phyloP scores from a whole-genome alignment of 2,329 filamentous ascomycete species.

The Epichloe hybrida region DNA sequence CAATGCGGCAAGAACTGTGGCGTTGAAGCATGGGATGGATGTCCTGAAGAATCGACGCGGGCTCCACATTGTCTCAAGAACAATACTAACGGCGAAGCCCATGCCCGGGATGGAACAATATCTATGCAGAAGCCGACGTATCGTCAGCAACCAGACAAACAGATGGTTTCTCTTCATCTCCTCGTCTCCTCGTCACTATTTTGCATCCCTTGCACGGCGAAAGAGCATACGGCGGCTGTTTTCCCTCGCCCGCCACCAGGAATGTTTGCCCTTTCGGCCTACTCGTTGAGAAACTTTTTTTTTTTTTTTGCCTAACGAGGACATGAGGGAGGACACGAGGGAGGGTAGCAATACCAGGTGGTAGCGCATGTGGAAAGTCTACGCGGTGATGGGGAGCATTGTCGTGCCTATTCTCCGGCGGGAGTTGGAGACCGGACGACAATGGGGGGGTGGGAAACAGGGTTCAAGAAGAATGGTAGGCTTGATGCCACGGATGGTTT shows the following conservation, averaged over 20 bases:
- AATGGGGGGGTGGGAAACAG: too few species aligned
- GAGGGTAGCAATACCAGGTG: neutral
- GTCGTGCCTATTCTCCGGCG: neutral
- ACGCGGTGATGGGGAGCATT: neutral
- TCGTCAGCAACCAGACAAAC: constrained; percentile 1
- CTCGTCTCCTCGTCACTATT: neutral
- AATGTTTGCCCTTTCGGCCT: too few species aligned
- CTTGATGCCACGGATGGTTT: neutral
- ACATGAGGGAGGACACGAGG: too few species aligned
- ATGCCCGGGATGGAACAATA: constrained; percentile 20
- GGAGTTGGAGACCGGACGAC: neutral
- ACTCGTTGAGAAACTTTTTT: neutral
- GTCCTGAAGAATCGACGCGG: neutral
- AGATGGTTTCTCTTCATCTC: neutral
- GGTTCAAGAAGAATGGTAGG: neutral
- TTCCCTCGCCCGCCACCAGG: too few species aligned
- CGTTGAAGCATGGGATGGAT: too few species aligned
- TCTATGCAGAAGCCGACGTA: neutral
- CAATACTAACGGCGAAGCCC: constrained; percentile 21
- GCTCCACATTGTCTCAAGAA: constrained; percentile 13
- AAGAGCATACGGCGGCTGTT: too few species aligned
- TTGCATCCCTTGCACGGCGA: neutral
- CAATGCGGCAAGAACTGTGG: too few species aligned
- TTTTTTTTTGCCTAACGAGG: too few species aligned
- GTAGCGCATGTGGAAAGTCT: neutral